A percentile compares a stretch with the other conserved stretches of the same genome.
These are phyloP conservation scores for Cryphonectria nitschkei DNA, from an alignment of 2,329 filamentous ascomycete genomes.

Conservation along the genomic window DNA sequence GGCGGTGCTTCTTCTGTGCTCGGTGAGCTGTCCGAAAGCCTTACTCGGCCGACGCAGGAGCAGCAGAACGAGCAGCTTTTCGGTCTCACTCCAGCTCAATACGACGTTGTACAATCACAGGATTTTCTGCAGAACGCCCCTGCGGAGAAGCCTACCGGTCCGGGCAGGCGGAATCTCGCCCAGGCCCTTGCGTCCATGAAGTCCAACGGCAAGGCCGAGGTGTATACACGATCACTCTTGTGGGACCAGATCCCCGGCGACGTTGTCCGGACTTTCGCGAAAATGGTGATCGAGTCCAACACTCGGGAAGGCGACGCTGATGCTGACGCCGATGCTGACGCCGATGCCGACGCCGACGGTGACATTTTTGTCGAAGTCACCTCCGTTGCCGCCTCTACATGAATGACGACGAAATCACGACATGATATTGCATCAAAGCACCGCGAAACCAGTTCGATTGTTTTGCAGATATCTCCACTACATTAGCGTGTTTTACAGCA, in stretches of 20 bases:
- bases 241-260: constrained; percentile 94
- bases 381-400: constrained; percentile 35
- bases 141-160: constrained; percentile 58
- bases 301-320: constrained; percentile 44
- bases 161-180: constrained; percentile 74
- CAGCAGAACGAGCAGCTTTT: constrained; percentile 90
- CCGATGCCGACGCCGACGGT: background rate
- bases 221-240: constrained; percentile 89
- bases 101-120: constrained; percentile 79
- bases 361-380: background rate
- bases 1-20: constrained; percentile 63
- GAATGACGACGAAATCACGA: constrained; percentile 40
- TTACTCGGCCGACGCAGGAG: constrained; percentile 77
- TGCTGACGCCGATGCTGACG: background rate
- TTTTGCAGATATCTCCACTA: constrained; percentile 27
- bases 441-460: constrained; percentile 30
- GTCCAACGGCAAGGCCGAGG: constrained; percentile 75
- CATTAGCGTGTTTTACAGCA: constrained; percentile 33
- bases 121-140: constrained; percentile 67
- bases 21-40: constrained; percentile 67
- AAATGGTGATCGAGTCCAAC: constrained; percentile 81
- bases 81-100: constrained; percentile 82
- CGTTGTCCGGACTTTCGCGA: constrained; percentile 89
- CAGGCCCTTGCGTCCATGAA: constrained; percentile 83
- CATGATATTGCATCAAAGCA: constrained; percentile 26